Conservation (phyloP, 2,329 filamentous ascomycete species). For the Penicillium italicum region DNA sequence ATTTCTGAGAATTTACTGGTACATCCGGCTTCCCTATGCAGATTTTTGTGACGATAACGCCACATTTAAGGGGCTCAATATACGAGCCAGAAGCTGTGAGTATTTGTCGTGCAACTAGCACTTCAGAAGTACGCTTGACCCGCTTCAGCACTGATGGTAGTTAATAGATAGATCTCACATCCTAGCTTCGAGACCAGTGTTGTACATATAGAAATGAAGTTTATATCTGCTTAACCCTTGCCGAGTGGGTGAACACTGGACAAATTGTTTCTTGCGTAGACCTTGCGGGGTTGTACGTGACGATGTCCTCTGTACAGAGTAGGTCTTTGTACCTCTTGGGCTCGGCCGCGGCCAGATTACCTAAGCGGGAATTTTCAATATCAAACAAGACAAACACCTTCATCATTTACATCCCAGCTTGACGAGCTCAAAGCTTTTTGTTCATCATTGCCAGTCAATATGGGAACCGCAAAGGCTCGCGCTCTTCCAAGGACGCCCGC, state of each 20-base stretch:
- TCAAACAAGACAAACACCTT: slow-evolving; percentile 19
- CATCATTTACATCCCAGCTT: slow-evolving; percentile 10
- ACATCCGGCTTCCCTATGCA: background rate
- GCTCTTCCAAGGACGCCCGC: slow-evolving; percentile 50
- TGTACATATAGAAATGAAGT: background rate
- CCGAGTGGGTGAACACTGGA: background rate
- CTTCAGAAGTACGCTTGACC: background rate
- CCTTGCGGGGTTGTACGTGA: background rate
- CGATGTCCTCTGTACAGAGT: no score
- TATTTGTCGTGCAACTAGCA: no score
- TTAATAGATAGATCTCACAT: background rate
- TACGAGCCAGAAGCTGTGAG: background rate
- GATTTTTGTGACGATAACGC: background rate
- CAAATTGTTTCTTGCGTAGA: background rate
- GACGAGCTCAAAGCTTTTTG: background rate
- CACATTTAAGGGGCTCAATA: background rate
- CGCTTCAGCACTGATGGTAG: background rate
- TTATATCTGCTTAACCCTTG: background rate
- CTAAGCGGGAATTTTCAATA: background rate
- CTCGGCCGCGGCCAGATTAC: background rate
- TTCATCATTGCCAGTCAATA: slow-evolving; percentile 11
- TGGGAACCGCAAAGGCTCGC: slow-evolving; percentile 37
- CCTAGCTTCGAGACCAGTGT: background rate
- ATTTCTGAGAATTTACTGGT: background rate
- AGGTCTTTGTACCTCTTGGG: no score